Conservation (phyloP, 2,329 filamentous ascomycete genomes). For the Aureobasidium namibiae region DNA sequence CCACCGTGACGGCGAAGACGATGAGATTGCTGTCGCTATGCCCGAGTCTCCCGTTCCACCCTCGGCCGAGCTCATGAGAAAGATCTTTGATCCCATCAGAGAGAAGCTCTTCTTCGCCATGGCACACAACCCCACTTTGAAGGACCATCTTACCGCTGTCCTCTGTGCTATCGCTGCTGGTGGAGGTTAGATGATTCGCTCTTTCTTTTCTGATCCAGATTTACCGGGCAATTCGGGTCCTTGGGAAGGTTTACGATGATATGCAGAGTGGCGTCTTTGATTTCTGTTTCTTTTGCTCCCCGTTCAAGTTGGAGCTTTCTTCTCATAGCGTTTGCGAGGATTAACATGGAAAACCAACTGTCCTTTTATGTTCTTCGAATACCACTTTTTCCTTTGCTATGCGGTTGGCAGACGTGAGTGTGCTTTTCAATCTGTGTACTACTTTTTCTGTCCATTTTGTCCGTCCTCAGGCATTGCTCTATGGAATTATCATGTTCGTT, state of each 20-base stretch:
- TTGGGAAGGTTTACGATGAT: not conserved
- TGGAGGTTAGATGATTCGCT: constrained; percentile 24
- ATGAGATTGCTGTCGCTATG: constrained; percentile 42
- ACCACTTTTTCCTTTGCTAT: not conserved
- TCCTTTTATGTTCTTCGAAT: not conserved
- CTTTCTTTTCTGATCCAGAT: not conserved
- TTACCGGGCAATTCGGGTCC: not conserved
- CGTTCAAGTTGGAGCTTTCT: not conserved
- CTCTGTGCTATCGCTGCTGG: constrained; percentile 10
- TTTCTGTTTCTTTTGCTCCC: not conserved
- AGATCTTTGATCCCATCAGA: constrained; percentile 58
- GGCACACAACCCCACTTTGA: constrained; percentile 51
- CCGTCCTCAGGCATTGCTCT: no score
- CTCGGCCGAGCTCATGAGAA: constrained; percentile 49
- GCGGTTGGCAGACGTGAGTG: not conserved
- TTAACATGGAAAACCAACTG: not conserved
- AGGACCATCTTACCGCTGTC: constrained; percentile 26
- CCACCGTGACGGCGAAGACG: constrained; percentile 51
- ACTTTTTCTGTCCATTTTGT: not conserved
- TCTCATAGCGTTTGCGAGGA: not conserved
- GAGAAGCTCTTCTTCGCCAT: constrained; percentile 60
- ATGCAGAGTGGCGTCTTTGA: not conserved
- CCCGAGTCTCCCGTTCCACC: constrained; percentile 35
- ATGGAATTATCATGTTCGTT: no score
- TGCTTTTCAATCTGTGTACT: not conserved